Base-by-base conservation (phyloP, 2,329 filamentous ascomycete genomes). In the Pseudogymnoascus sp. region DNA sequence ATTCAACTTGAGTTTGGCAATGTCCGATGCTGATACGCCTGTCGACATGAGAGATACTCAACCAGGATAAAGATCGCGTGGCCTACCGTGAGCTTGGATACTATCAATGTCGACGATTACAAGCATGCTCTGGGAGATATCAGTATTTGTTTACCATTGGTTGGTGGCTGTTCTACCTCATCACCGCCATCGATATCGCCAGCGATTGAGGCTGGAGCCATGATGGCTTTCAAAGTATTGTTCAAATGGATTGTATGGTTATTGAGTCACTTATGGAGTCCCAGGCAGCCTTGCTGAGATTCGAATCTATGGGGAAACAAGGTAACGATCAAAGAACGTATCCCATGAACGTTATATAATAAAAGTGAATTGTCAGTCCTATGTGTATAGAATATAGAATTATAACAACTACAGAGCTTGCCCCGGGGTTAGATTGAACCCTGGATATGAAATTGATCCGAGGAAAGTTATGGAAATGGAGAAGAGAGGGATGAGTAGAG, bases 21-120 rank as follows among this genome's bases (percentile, higher is more conserved):
- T 87, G 68, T 89, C 86, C 2, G 82, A 78, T 32, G 81, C 83
- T 61, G 82, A 81, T 65, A 89, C 84, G 41, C 85, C 81, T 82
- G 60, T 5, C 62, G 50, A 9, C 6, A 47, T 34, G 16, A 57
- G n/a, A 41, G 16, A 30, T 12, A 25, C n/a, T 30, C 3, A 12
- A 16, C 47, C 16, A 60, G 12, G 22, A 59, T 41, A 35, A 58
- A 18, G 8, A 6, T 22, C 39, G 20, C 32, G 37, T 14, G 18
- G 11, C 65, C 41, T 72, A 81, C 82, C 86, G 70, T 88, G 84
- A 34, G 81, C 78, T 71, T 87, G 85, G 32, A 89, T 82, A 47
- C 78, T 76, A 63, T 89, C 86, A 62, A 89, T 84, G 67, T 88
- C 84, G 61, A 87, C 75, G 64, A 88, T 87, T 32, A 60, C 58